Conservation (phyloP, 2,329 filamentous ascomycete genomes). For the Metarhizium humberi region DNA sequence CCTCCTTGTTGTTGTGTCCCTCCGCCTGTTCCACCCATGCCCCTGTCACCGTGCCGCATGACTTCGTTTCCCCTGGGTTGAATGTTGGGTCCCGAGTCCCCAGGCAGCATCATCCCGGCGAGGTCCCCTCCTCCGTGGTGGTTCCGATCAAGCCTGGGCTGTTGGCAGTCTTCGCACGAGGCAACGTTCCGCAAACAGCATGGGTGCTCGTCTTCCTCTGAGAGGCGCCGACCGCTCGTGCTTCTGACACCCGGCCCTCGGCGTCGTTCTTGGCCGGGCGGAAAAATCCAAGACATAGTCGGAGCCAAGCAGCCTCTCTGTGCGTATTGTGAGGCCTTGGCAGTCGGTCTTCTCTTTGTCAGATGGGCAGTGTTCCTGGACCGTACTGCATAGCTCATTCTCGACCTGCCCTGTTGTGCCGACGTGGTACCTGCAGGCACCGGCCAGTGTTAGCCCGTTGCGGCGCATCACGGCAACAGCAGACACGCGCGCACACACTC, state of each 20-base stretch:
- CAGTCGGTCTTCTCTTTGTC: background rate
- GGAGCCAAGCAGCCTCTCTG: background rate
- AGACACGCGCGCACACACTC: background rate
- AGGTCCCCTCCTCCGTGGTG: background rate
- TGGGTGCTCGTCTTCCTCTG: background rate
- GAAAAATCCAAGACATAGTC: background rate
- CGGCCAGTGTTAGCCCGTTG: slow-evolving; percentile 1
- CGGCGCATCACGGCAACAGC: slow-evolving; percentile 1
- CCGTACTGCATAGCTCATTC: background rate
- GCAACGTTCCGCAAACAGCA: background rate
- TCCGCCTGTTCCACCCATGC: background rate
- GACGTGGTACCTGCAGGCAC: slow-evolving; percentile 8
- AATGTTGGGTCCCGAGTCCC: background rate
- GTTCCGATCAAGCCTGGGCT: background rate
- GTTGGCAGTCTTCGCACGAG: background rate
- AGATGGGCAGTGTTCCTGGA: slow-evolving; percentile 5
- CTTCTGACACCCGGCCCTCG: background rate
- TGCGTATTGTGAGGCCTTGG: background rate
- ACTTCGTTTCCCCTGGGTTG: background rate
- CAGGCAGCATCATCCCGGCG: background rate
- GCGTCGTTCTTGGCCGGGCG: background rate
- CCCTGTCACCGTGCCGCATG: background rate
- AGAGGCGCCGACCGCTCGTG: background rate
- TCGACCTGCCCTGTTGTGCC: background rate
- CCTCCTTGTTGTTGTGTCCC: background rate